Evolutionary conservation across 306 rosid species (phyloP).

Genomic region (Comarum palustre): DNA sequence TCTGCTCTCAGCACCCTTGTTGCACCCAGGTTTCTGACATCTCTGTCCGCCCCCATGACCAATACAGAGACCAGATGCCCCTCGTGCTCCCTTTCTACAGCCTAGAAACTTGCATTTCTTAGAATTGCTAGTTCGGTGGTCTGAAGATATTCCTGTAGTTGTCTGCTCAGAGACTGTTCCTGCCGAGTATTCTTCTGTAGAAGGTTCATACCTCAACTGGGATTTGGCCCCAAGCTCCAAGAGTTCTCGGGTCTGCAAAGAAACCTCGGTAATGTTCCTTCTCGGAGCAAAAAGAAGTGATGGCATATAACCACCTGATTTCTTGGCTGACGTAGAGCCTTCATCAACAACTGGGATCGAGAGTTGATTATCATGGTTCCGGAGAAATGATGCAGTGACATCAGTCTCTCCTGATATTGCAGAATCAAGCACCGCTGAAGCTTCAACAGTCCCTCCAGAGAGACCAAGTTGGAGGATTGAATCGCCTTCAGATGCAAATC

Average conservation of each 20-base stretch:
- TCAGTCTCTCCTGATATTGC: conserved; percentile 61
- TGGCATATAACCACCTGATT: conserved; percentile 91
- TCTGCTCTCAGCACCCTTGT: conserved; percentile 96
- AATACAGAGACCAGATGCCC: conserved; percentile 94
- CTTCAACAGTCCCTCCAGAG: conserved; percentile 71
- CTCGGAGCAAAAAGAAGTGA: conserved; percentile 88
- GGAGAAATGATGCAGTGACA: conserved; percentile 34
- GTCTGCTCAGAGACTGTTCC: conserved; percentile 48
- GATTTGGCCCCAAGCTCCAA: conserved; percentile 36
- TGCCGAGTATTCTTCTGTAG: conserved; percentile 45
- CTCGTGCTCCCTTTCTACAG: conserved; percentile 85
- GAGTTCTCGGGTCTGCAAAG: conserved; percentile 38
- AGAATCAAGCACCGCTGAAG: conserved; percentile 52
- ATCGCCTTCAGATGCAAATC: conserved; percentile 52
- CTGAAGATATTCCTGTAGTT: conserved; percentile 44
- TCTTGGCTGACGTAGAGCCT: conserved; percentile 90
- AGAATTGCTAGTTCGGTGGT: conserved; percentile 47
- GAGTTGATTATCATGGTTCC: conserved; percentile 43
- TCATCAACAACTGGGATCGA: conserved; percentile 71
- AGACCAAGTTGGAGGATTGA: conserved; percentile 89
- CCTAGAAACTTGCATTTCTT: conserved; percentile 72
- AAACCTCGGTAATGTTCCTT: conserved; percentile 40
- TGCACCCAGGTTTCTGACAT: conserved; percentile 94
- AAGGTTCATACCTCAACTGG: conserved; percentile 44
- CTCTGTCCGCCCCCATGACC: conserved; percentile 99